Conservation (phyloP, 2,329 filamentous ascomycete genomes). For the Xenosphaeropsis pyriputrescens region DNA sequence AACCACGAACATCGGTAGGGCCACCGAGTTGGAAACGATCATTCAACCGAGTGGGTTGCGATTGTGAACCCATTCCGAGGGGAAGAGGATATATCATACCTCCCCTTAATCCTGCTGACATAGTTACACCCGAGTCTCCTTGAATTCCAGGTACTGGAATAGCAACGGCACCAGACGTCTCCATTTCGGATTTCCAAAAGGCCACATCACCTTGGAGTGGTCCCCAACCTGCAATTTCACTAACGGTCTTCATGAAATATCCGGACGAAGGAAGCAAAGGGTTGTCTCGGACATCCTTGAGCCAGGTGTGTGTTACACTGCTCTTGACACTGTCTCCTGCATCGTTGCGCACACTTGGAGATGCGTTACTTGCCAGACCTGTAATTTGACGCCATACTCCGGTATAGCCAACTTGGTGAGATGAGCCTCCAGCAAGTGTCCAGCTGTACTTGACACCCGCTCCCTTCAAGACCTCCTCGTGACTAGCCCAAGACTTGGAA, state of each 20-base stretch:
- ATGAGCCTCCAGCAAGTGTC: constrained; percentile 47
- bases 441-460: constrained; percentile 65
- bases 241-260: constrained; percentile 62
- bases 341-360: constrained; percentile 67
- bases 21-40: constrained; percentile 93
- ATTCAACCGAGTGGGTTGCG: constrained; percentile 66
- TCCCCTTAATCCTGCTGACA: constrained; percentile 68
- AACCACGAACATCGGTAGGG: constrained; percentile 87
- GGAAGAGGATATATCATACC: constrained; percentile 76
- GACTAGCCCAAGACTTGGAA: constrained; percentile 83
- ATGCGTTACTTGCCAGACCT: constrained; percentile 58
- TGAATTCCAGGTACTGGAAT: constrained; percentile 55
- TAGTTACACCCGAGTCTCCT: constrained; percentile 61
- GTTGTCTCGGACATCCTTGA: constrained; percentile 68
- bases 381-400: constrained; percentile 83
- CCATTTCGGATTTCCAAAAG: constrained; percentile 87
- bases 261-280: constrained; percentile 72
- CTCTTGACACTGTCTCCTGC: constrained; percentile 88
- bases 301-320: constrained; percentile 68
- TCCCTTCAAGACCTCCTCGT: constrained; percentile 78
- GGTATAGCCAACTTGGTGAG: constrained; percentile 68
- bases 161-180: constrained; percentile 63
- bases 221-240: constrained; percentile 80
- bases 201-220: constrained; percentile 75
- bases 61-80: constrained; percentile 35